Evolutionary conservation across 2,329 filamentous ascomycete species (phyloP).

Genomic region (Cladosporium austrohemisphaericum): DNA sequence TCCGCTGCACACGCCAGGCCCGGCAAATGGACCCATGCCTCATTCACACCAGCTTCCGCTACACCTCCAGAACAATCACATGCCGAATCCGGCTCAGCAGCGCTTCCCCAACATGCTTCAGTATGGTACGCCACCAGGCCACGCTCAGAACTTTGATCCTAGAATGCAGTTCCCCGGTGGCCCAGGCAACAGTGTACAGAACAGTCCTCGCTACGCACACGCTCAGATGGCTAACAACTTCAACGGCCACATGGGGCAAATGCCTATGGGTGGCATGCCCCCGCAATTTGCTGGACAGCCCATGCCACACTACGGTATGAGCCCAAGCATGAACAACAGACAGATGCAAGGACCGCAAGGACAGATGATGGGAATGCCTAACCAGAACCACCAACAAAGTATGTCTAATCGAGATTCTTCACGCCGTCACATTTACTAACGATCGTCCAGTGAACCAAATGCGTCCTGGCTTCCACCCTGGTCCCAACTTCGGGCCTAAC

Average conservation of each 20-base stretch:
- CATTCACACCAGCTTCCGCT: conserved; percentile 82
- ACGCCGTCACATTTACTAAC: neutral
- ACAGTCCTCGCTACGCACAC: conserved; percentile 74
- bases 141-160: conserved; percentile 68
- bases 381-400: conserved; percentile 25
- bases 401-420: conserved; percentile 51
- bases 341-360: conserved; percentile 24
- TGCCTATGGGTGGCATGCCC: conserved; percentile 42
- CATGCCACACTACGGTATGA: conserved; percentile 68
- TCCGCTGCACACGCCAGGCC: conserved; percentile 56
- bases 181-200: conserved; percentile 67
- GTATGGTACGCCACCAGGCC: conserved; percentile 52
- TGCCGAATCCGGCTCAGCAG: conserved; percentile 68
- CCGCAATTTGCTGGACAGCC: conserved; percentile 65
- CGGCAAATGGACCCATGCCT: conserved; percentile 63
- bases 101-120: conserved; percentile 60
- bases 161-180: conserved; percentile 84
- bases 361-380: conserved; percentile 27
- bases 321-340: conserved; percentile 57
- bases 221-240: conserved; percentile 46
- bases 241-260: conserved; percentile 42
- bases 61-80: conserved; percentile 73
- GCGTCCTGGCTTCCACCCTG: conserved; percentile 22
- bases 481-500: conserved; percentile 57
- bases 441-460: conserved; percentile 33